Conservation (phyloP, 176 grass and related monocot genomes). For the Musa schizocarpa region DNA sequence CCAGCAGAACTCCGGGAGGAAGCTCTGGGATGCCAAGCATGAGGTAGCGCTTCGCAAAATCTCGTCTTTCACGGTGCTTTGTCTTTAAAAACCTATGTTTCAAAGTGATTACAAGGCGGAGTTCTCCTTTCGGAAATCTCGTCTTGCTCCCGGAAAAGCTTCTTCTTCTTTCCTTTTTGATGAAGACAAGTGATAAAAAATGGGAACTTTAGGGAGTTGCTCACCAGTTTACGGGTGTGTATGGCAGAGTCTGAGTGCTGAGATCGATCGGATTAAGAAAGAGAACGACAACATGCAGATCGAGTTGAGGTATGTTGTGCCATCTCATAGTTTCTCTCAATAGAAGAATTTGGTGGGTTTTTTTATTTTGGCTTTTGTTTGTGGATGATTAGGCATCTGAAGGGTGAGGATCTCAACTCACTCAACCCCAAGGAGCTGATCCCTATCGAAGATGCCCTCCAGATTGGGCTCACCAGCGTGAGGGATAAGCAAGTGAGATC, state of each 20-base stretch:
- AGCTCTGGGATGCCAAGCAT: conserved; percentile 90
- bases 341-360: background rate
- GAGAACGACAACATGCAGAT: conserved; percentile 98
- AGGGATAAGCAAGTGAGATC: conserved; percentile 43
- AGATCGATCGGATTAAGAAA: conserved; percentile 90
- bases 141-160: background rate
- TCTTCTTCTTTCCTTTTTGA: background rate
- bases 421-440: conserved; percentile 81
- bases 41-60: conserved; percentile 45
- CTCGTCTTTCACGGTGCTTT: background rate
- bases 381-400: conserved; percentile 55
- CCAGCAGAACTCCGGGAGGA: conserved; percentile 80
- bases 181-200: background rate
- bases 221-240: background rate
- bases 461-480: conserved; percentile 51
- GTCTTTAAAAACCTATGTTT: background rate
- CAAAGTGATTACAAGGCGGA: background rate
- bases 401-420: conserved; percentile 88
- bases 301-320: conserved; percentile 55
- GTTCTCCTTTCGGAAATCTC: background rate
- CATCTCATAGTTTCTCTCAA: background rate
- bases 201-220: background rate
- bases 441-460: conserved; percentile 70
- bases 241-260: conserved; percentile 67
- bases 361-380: background rate